These are phyloP conservation scores for Suillus fuscotomentosus DNA, from an alignment of 768 basidiomycete species.

Conservation along the genomic window DNA sequence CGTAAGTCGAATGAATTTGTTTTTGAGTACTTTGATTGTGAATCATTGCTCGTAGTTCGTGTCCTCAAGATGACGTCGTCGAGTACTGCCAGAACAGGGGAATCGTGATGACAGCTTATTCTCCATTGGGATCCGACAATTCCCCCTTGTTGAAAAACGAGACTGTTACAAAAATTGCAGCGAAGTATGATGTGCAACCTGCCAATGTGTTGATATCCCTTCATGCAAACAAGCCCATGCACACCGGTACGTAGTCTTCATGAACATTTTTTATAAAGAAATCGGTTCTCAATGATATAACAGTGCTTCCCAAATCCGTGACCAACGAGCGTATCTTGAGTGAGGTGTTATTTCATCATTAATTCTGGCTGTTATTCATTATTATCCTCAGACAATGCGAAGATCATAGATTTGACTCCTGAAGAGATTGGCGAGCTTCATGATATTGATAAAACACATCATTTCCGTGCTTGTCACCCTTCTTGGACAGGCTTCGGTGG, in stretches of 20 bases:
- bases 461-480: conserved; percentile 67
- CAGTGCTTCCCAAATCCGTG: conserved; percentile 77
- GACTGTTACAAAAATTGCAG: conserved; percentile 59
- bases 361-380: conserved; percentile 2
- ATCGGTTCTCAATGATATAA: not conserved
- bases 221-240: conserved; percentile 64
- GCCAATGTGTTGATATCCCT: conserved; percentile 72
- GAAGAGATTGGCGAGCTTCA: conserved; percentile 61
- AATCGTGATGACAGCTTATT: conserved; percentile 76
- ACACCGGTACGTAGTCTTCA: conserved; percentile 40
- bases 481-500: conserved; percentile 61
- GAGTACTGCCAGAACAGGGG: conserved; percentile 60
- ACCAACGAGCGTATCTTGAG: conserved; percentile 61
- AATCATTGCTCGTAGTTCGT: conserved; percentile 39
- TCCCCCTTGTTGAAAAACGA: conserved; percentile 65
- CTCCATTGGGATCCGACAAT: conserved; percentile 70
- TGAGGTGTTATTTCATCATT: conserved; percentile 24
- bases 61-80: conserved; percentile 65
- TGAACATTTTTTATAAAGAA: conserved; percentile 14
- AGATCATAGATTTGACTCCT: conserved; percentile 57
- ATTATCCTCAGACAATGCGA: conserved; percentile 47
- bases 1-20: conserved; percentile 38
- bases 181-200: conserved; percentile 54
- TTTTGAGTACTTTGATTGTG: not conserved
- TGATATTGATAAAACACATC: conserved; percentile 55